Base-by-base conservation (phyloP, 768 basidiomycete genomes). In the Podaxis mareebaensis region DNA sequence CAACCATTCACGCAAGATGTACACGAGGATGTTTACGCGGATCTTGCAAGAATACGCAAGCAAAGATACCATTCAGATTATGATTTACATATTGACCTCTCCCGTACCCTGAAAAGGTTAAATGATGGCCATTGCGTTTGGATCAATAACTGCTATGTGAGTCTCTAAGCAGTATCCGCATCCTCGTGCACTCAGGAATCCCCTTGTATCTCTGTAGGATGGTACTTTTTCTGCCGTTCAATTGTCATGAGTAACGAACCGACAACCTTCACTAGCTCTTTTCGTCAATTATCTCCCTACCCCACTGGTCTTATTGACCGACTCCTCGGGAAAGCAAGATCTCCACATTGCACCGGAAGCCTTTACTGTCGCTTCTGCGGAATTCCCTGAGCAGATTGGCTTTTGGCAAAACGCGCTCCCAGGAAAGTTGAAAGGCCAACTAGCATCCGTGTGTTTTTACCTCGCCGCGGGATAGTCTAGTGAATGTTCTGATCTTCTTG, bases 121-220 rank as follows among this genome's bases (percentile, higher is more conserved):
- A 81, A 85, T 62, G 86, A 87, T 67, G 85, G 85, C 0, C 86
- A 88, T 68, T 83, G 81, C 65, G 78, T 80, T 10, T 82, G 82
- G 72, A 75, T 83, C 28, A 85, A 86, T 67, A 67, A 73, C 24
- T 88, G 85, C 70, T 87, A 81, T 69, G 74, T 73, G 30, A 30
- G 28, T 30, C 28, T 30, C 28, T 30, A 30, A 30, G 7, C 28
- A 30, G 59, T 53, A 70, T 61, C 8, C 36, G 7, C 6, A 39
- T 8, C n/a, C 20, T 10, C 33, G 7, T 15, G 38, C 13, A 26
- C 54, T 55, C n/a, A 30, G 28, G 12, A 30, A 46, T 56, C 30
- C 20, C 4, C 42, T 52, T 10, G 22, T 6, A 11, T 54, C 22
- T 33, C 55, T 22, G 20, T 44, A 74, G 73, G 85, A 85, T 65